These are phyloP conservation scores for Tetragonia tetragonoides DNA, from an alignment of 148 eudicot genomes.

Conservation along the genomic window DNA sequence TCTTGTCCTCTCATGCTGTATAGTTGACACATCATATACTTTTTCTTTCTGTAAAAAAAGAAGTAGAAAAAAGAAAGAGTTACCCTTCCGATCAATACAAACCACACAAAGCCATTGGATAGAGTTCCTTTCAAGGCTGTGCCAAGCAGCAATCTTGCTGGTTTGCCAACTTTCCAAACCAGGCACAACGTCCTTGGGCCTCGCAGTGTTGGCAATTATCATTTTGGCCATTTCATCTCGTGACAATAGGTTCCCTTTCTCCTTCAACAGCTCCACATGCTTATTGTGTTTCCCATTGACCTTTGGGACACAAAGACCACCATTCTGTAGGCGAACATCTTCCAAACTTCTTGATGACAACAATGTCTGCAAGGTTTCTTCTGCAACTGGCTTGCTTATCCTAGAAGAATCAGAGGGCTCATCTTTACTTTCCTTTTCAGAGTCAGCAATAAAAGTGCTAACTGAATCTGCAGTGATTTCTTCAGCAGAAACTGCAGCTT, in stretches of 20 bases:
- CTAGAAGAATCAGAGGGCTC: conserved; percentile 42
- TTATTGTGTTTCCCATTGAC: conserved; percentile 86
- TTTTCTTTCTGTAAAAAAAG: neutral
- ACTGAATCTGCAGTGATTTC: conserved; percentile 69
- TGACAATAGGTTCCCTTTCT: conserved; percentile 47
- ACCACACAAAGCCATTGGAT: conserved; percentile 81
- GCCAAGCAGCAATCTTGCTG: conserved; percentile 83
- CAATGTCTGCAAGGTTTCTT: conserved; percentile 43
- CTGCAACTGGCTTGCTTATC: conserved; percentile 49
- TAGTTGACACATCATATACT: neutral
- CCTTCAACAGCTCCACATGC: conserved; percentile 49
- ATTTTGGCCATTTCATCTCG: conserved; percentile 71
- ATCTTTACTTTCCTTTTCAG: conserved; percentile 46
- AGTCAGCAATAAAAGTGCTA: conserved; percentile 46
- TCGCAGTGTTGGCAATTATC: conserved; percentile 58
- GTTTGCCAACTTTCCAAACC: conserved; percentile 83
- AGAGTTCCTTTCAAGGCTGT: conserved; percentile 76
- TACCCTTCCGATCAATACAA: conserved; percentile 80
- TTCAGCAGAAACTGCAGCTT: conserved; percentile 62
- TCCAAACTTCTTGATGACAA: conserved; percentile 41
- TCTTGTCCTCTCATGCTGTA: too few species aligned
- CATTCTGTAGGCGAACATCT: conserved; percentile 45
- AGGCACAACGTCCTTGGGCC: conserved; percentile 71
- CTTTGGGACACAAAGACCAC: conserved; percentile 46
- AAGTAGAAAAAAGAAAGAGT: neutral